Conservation (phyloP, 164 flowering plant species). For the Magnolia changhungtana region DNA sequence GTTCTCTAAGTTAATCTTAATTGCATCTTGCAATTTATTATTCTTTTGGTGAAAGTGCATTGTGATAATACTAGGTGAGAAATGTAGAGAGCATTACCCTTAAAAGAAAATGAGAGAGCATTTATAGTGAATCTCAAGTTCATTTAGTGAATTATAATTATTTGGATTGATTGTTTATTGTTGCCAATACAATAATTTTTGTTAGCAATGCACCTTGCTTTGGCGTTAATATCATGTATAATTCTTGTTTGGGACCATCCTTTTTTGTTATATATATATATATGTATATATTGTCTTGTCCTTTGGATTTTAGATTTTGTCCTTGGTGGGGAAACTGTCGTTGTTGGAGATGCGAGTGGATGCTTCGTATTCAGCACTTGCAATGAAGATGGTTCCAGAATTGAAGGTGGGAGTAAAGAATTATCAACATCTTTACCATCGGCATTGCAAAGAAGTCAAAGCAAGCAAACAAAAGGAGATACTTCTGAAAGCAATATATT, state of each 20-base stretch:
- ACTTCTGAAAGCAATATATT: too few relatives aligned
- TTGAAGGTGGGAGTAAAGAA: constrained; percentile 3
- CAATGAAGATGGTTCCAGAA: constrained; percentile 20
- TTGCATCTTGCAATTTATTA: background rate
- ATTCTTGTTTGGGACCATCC: background rate
- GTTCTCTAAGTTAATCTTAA: background rate
- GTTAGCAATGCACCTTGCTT: background rate
- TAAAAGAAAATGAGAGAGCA: background rate
- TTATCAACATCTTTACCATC: background rate
- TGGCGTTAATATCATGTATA: background rate
- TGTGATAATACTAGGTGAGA: background rate
- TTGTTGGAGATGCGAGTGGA: constrained; percentile 52
- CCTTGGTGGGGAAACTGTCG: constrained; percentile 18
- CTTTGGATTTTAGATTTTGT: constrained; percentile 16
- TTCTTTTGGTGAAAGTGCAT: background rate
- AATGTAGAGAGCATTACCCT: background rate
- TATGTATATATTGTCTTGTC: background rate
- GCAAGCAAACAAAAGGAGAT: background rate
- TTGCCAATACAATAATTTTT: background rate
- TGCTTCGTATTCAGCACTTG: constrained; percentile 34
- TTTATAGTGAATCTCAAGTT: background rate
- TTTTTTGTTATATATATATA: background rate
- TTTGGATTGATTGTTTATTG: background rate
- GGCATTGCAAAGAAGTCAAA: background rate
- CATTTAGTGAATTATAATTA: background rate